Base-by-base conservation (phyloP, 2,329 filamentous ascomycete species). In the Pseudogymnoascus sp. region DNA sequence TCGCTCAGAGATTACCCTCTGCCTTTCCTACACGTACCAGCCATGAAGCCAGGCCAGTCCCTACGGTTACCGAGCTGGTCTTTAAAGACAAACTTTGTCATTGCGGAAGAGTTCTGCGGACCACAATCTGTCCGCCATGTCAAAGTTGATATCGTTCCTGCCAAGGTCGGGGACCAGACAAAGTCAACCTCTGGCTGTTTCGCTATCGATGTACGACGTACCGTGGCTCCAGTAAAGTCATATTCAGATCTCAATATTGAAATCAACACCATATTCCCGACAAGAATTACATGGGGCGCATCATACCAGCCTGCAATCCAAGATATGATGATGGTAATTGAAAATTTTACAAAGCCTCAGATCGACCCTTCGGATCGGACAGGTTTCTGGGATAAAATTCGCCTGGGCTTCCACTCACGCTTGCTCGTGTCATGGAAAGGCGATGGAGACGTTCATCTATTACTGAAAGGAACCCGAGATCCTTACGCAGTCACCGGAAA, bases 311-410 rank as follows among this genome's bases (percentile, higher is more conserved):
- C 96, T 29, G 93, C 93, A 1, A 93, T 99, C 59, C 95, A 99
- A 74, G 96, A 99, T 72, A 96, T 97, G 89, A 99, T 99, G 95
- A 97, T 97, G 84, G 93, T 93, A 26, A 90, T 99, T 65, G 95
- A 99, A 76, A 93, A 90, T 2, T 97, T 99, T 74, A 97, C 93
- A 0, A 99, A 99, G 73, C 91, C 93, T 7, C 93, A 93, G 67
- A 82, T 97, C 29, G 96, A 99, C 74, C 89, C 90, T 1, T 97
- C 95, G 0, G 96, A 99, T 67, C 84, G 89, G 63, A 91, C 96
- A 56, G 95, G 95, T 2, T 99, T 99, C 78, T 99, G 95, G 95
- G 95, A 99, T 77, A 99, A 99, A 80, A 93, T 99, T 61, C 84
- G 95, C 62, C 82, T 99, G 38, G 93, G 88, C 70, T 96, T 97